Evolutionary conservation across 176 grass and related monocot species (phyloP).

Genomic region (Dactylis glomerata): DNA sequence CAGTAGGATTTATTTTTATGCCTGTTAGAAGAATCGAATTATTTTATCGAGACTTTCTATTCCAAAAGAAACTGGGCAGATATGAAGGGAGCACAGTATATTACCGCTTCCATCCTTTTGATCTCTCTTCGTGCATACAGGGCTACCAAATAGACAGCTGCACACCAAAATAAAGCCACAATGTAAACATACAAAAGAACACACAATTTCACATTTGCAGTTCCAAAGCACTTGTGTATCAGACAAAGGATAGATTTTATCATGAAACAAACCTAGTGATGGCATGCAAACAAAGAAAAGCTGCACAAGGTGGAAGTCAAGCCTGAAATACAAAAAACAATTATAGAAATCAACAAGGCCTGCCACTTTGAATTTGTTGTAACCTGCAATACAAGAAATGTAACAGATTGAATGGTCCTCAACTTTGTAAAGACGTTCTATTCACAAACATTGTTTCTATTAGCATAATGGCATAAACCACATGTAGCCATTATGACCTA

Average conservation of each 20-base stretch:
- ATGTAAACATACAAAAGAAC: conserved; percentile 8
- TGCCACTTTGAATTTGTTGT: background rate
- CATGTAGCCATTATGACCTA: background rate
- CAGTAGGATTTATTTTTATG: background rate
- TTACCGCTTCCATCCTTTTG: conserved; percentile 94
- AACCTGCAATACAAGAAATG: background rate
- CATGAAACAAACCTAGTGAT: conserved; percentile 66
- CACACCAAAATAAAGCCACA: conserved; percentile 13
- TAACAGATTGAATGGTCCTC: background rate
- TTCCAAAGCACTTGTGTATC: background rate
- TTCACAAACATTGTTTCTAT: background rate
- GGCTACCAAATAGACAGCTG: conserved; percentile 88
- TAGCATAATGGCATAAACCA: background rate
- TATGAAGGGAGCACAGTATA: conserved; percentile 12
- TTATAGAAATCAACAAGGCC: background rate
- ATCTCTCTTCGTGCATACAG: conserved; percentile 78
- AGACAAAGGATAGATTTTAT: conserved; percentile 15
- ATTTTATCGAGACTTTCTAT: background rate
- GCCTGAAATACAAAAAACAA: conserved; percentile 43
- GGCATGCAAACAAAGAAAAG: conserved; percentile 93
- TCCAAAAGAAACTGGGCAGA: background rate
- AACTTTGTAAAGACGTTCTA: background rate
- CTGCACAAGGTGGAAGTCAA: conserved; percentile 97
- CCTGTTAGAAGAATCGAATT: conserved; percentile 9
- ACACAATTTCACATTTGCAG: background rate